Percentiles rank a stretch among this genome's conserved stretches.
phyloP scores from a whole-genome alignment of 164 flowering plant genomes.

The Magnolia officinalis region DNA sequence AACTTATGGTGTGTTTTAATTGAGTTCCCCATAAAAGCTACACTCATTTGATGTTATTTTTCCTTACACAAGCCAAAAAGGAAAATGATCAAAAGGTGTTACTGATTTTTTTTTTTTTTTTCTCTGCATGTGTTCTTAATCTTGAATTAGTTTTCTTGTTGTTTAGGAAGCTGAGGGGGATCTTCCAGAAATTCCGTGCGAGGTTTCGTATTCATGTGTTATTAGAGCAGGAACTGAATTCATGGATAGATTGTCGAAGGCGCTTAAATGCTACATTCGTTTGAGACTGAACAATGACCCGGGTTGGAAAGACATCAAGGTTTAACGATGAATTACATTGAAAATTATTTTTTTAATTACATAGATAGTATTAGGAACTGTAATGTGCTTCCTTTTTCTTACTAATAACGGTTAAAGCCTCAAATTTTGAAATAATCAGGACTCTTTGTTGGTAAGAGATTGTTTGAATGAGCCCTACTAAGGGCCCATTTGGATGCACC shows the following conservation, averaged over 20 bases:
- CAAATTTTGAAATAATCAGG: neutral
- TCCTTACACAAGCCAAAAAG: neutral
- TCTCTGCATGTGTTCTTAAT: neutral
- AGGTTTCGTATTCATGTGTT: conserved; percentile 41
- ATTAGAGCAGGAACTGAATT: conserved; percentile 60
- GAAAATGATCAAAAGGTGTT: neutral
- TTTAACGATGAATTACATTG: neutral
- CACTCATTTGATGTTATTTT: too few relatives aligned
- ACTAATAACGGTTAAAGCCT: neutral
- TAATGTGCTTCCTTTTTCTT: neutral
- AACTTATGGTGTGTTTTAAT: conserved; percentile 24
- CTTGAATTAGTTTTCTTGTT: neutral
- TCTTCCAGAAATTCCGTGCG: conserved; percentile 30
- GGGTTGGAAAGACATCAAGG: conserved; percentile 39
- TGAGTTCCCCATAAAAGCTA: neutral
- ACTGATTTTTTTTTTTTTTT: too few relatives aligned
- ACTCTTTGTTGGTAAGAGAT: neutral
- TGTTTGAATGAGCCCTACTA: too few relatives aligned
- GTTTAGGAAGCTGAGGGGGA: conserved; percentile 41
- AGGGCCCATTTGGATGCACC: too few relatives aligned
- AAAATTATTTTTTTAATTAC: too few relatives aligned
- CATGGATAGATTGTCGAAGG: conserved; percentile 38
- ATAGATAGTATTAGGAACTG: neutral
- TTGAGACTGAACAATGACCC: conserved; percentile 22
- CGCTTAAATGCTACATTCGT: conserved; percentile 27